Evolutionary conservation across 371 early-diverging fungal species (phyloP), one percentile per base, ranked within the genome.

Genomic region (Lichtheimia hyalospora): DNA sequence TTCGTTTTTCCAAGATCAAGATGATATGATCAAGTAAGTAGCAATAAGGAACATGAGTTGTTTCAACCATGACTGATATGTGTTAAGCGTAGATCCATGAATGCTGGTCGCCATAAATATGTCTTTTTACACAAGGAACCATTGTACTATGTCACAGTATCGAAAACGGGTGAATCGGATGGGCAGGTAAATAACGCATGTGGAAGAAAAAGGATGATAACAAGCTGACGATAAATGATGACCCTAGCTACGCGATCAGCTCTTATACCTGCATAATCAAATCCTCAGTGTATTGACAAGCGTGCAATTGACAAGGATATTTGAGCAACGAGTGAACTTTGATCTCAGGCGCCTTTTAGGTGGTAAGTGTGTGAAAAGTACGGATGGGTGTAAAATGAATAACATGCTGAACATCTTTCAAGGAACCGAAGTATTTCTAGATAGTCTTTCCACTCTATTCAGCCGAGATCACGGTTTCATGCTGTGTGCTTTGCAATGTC

Each of bases 361-460:
- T 8, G 46, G 46, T 46, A 21, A 8, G 46, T 21, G 21, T 13
- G 10, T 14, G 16, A 2, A 2, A 15, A 7, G 21, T 16, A 46
- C 1, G 18, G 1, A 10, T 34, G 10, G 6, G 1, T 25, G 25
- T 27, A 27, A 27, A 1, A 27, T 27, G 34, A 14, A 46, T 46
- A 10, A n/a, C 46, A 14, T 21, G 10, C 16, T n/a, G 6, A 12
- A 46, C 6, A 0, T 5, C 2, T 46, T 18, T 6, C 15, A 71
- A 70, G 94, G 93, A 6, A 94, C 94, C 0, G 96, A 95, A 65
- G 77, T 84, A 16, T 92, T 94, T 52, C 70, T 95, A 52, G 94
- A 94, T 66, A 86, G 89, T 55, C 76, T 96, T 40, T 75, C 87
- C 1, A 85, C 85, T 28, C 58, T 82, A 18, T 84, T 96, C 71